Conservation (phyloP, 805 yeast genomes). For the Clavispora vitiphila region DNA sequence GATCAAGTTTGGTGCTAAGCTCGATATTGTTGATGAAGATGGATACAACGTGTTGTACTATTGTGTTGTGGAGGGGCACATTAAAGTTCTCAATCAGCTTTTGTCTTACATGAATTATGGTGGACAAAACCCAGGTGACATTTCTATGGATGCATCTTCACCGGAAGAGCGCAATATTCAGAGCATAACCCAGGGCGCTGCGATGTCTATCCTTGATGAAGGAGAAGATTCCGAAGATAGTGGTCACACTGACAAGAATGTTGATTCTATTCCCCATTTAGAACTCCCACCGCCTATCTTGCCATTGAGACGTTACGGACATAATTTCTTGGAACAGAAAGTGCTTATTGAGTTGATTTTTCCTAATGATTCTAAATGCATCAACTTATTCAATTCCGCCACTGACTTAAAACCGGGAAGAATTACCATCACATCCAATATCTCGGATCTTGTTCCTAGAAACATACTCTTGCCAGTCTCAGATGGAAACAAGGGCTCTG, state of each 20-base stretch:
- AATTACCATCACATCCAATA: slow-evolving; percentile 71
- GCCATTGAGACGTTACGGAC: slow-evolving; percentile 92
- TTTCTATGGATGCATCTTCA: neutral
- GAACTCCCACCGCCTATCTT: slow-evolving; percentile 94
- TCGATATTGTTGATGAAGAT: slow-evolving; percentile 68
- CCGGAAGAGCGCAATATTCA: neutral
- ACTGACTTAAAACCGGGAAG: slow-evolving; percentile 64
- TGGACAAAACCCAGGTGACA: neutral
- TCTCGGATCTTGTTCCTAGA: slow-evolving; percentile 82
- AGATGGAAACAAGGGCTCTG: slow-evolving; percentile 44
- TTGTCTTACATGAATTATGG: slow-evolving; percentile 30
- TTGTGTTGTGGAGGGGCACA: slow-evolving; percentile 93
- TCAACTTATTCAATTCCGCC: slow-evolving; percentile 40
- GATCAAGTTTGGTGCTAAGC: slow-evolving; percentile 67
- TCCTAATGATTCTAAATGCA: slow-evolving; percentile 43
- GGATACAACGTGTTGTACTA: slow-evolving; percentile 78
- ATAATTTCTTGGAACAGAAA: slow-evolving; percentile 87
- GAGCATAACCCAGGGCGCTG: slow-evolving; percentile 2
- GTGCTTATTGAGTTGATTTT: slow-evolving; percentile 76
- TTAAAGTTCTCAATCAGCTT: slow-evolving; percentile 69
- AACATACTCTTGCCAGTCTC: slow-evolving; percentile 75
- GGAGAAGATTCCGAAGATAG: slow-evolving; percentile 37
- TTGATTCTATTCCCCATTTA: slow-evolving; percentile 83
- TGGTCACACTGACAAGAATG: slow-evolving; percentile 30
- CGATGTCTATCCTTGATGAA: slow-evolving; percentile 25